phyloP scores from a whole-genome alignment of 805 yeast species.

The Barnettozyma salicaria region DNA sequence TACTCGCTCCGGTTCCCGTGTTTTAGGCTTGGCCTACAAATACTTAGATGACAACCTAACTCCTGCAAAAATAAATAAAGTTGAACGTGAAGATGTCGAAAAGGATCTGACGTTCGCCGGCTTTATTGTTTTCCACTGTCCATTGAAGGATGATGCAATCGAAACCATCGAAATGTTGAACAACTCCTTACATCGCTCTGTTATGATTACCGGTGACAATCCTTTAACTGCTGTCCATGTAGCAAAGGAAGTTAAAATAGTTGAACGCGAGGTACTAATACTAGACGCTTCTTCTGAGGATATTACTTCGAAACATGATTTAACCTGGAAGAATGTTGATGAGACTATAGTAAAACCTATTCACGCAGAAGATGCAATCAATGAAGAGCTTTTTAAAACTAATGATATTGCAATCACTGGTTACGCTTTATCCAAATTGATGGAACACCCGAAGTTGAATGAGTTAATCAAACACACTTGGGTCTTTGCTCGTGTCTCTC shows the following conservation, averaged over 20 bases:
- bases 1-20: slow-evolving; percentile 95
- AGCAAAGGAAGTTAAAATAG: slow-evolving; percentile 86
- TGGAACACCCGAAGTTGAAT: slow-evolving; percentile 61
- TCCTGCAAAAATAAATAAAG: slow-evolving; percentile 45
- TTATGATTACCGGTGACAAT: slow-evolving; percentile 98
- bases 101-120: slow-evolving; percentile 75
- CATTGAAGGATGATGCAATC: slow-evolving; percentile 88
- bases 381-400: slow-evolving; percentile 48
- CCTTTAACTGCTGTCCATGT: slow-evolving; percentile 98
- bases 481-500: slow-evolving; percentile 98
- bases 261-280: slow-evolving; percentile 76
- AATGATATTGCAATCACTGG: slow-evolving; percentile 93
- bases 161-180: slow-evolving; percentile 88
- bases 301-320: slow-evolving; percentile 49
- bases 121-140: slow-evolving; percentile 94
- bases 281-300: slow-evolving; percentile 79
- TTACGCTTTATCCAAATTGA: slow-evolving; percentile 67
- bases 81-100: slow-evolving; percentile 76
- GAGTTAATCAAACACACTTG: slow-evolving; percentile 82
- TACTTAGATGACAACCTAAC: slow-evolving; percentile 46
- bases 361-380: slow-evolving; percentile 51
- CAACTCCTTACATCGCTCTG: slow-evolving; percentile 90
- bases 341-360: slow-evolving; percentile 70
- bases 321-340: slow-evolving; percentile 81
- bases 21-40: slow-evolving; percentile 89